These are phyloP conservation scores for Thielaviopsis populi DNA, from an alignment of 2,329 filamentous ascomycete genomes.

Conservation along the genomic window DNA sequence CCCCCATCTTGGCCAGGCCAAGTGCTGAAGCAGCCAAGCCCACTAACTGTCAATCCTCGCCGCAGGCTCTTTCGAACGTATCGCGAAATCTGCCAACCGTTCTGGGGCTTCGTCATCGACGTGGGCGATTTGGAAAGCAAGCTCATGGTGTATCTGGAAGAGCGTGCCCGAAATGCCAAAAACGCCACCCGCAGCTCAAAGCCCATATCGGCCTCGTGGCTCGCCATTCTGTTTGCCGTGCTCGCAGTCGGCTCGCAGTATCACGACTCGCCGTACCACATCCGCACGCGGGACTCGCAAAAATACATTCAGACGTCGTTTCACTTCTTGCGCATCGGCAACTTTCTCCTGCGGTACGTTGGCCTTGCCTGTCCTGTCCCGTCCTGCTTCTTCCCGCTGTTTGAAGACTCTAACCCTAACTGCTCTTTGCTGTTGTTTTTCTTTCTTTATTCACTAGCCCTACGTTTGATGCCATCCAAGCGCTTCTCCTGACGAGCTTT, in stretches of 20 bases:
- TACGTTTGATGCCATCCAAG: conserved; percentile 51
- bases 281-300: conserved; percentile 43
- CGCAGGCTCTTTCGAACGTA: conserved; percentile 47
- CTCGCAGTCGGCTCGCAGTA: conserved; percentile 52
- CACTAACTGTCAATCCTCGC: not conserved
- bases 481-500: conserved; percentile 46
- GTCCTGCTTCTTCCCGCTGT: not conserved
- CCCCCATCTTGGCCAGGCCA: not conserved
- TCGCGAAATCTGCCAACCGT: conserved; percentile 51
- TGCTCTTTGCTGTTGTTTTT: not conserved
- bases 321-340: conserved; percentile 48
- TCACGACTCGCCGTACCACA: conserved; percentile 47
- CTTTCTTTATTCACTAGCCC: conserved; percentile 28
- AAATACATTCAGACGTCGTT: conserved; percentile 49
- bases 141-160: conserved; percentile 50
- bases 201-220: conserved; percentile 47
- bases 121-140: conserved; percentile 50
- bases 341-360: conserved; percentile 43
- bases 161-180: conserved; percentile 42
- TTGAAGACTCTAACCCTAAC: not conserved
- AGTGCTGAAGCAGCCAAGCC: not conserved
- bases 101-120: conserved; percentile 53
- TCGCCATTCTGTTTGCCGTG: conserved; percentile 50
- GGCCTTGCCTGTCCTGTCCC: no score
- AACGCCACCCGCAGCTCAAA: conserved; percentile 32